Conservation (phyloP, 2,329 filamentous ascomycete genomes). For the Bipolaris oryzae region DNA sequence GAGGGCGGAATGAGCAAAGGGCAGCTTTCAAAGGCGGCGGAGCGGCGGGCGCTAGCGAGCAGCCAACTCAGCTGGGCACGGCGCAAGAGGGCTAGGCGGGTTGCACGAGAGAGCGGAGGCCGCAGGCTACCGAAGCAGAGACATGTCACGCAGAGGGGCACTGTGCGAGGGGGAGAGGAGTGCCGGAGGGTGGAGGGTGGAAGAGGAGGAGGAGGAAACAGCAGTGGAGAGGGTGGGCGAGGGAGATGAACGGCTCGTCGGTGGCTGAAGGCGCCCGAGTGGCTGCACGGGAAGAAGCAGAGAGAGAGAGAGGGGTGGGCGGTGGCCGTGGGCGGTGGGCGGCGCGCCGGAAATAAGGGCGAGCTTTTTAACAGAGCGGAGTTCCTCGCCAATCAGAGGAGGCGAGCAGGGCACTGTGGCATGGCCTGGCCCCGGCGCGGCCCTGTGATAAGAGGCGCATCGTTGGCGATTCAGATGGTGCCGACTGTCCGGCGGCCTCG, state of each 20-base stretch:
- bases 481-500: not conserved
- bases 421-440: not conserved
- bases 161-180: not conserved
- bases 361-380: conserved; percentile 16
- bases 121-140: conserved; percentile 6
- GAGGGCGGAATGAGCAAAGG: conserved; percentile 23
- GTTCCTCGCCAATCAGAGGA: conserved; percentile 30
- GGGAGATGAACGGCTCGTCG: conserved; percentile 9
- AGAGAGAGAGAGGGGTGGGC: conserved; percentile 6
- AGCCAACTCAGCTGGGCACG: conserved; percentile 21
- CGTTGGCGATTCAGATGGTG: conserved; percentile 8
- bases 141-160: conserved; percentile 6
- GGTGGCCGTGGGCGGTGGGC: not conserved
- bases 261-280: conserved; percentile 10
- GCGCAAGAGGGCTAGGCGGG: conserved; percentile 6
- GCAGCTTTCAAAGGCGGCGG: conserved; percentile 24
- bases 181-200: not conserved
- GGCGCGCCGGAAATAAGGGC: conserved; percentile 26
- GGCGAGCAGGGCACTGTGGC: not conserved
- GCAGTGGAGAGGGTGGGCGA: conserved; percentile 3
- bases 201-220: not conserved
- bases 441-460: conserved; percentile 5
- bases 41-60: conserved; percentile 29
- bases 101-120: conserved; percentile 14
- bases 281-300: conserved; percentile 4